Percentiles rank a stretch among this genome's conserved stretches.
phyloP scores from a whole-genome alignment of 169 alveolate genomes.

The Eimeria necatrix region DNA sequence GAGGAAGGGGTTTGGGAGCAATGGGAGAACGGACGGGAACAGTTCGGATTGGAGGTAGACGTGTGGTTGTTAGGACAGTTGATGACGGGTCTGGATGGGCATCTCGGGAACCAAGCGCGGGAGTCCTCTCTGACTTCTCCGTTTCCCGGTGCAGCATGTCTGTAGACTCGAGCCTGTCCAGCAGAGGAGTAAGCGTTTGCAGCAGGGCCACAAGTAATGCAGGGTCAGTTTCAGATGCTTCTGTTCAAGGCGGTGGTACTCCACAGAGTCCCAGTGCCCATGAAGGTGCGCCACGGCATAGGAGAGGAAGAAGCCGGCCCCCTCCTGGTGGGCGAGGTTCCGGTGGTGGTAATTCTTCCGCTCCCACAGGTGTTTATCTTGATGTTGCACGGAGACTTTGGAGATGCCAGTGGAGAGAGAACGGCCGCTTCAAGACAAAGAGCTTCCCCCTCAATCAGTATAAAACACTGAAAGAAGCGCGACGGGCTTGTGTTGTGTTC shows the following conservation, averaged over 20 bases:
- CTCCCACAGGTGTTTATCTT: slow-evolving; percentile 93
- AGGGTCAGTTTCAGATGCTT: slow-evolving; percentile 65
- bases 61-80: slow-evolving; percentile 56
- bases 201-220: slow-evolving; percentile 76
- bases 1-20: slow-evolving; percentile 33
- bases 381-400: slow-evolving; percentile 92
- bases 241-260: slow-evolving; percentile 61
- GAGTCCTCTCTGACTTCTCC: slow-evolving; percentile 58
- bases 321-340: slow-evolving; percentile 59
- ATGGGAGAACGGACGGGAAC: slow-evolving; percentile 52
- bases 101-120: slow-evolving; percentile 71
- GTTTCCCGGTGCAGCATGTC: slow-evolving; percentile 75
- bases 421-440: slow-evolving; percentile 92
- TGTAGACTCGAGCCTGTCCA: slow-evolving; percentile 58
- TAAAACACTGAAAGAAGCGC: slow-evolving; percentile 91
- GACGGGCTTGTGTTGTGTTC: slow-evolving; percentile 90
- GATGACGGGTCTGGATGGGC: slow-evolving; percentile 71
- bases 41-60: slow-evolving; percentile 62
- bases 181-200: slow-evolving; percentile 73
- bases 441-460: slow-evolving; percentile 91
- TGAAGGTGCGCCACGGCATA: slow-evolving; percentile 74
- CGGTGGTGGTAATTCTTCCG: slow-evolving; percentile 80
- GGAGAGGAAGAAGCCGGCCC: slow-evolving; percentile 60
- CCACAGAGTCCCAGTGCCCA: slow-evolving; percentile 69
- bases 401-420: slow-evolving; percentile 95